These are phyloP conservation scores for Phytopythium helicoides DNA, from an alignment of 352 stramenopile genomes.

Conservation along the genomic window DNA sequence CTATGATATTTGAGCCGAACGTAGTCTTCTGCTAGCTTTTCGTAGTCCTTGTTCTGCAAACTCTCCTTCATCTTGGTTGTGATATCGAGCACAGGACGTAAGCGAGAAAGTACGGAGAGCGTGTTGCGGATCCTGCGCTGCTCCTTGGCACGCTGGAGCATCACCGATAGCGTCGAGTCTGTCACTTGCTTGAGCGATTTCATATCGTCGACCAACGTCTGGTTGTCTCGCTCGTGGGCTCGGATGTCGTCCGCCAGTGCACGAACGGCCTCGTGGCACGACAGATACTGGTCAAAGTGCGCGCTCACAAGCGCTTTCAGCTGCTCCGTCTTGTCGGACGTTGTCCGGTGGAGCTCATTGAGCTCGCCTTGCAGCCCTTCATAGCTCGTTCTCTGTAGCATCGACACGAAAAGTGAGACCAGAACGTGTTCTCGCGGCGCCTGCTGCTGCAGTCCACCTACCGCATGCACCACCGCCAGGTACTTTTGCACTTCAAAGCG, in stretches of 20 bases:
- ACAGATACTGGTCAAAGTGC: slow-evolving; percentile 85
- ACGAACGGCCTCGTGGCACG: slow-evolving; percentile 76
- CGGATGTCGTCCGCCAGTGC: slow-evolving; percentile 59
- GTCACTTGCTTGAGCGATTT: slow-evolving; percentile 54
- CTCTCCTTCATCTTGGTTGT: slow-evolving; percentile 75
- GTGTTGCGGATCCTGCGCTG: slow-evolving; percentile 77
- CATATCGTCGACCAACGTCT: slow-evolving; percentile 49
- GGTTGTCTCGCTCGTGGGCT: slow-evolving; percentile 56
- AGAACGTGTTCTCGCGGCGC: background rate
- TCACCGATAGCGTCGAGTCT: slow-evolving; percentile 68
- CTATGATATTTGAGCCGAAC: slow-evolving; percentile 64
- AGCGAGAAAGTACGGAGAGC: slow-evolving; percentile 58
- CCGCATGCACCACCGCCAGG: slow-evolving; percentile 61
- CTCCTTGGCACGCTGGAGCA: slow-evolving; percentile 73
- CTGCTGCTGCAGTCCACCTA: slow-evolving; percentile 15
- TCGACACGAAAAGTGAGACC: background rate
- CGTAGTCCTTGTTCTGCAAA: slow-evolving; percentile 60
- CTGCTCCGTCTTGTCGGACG: slow-evolving; percentile 81
- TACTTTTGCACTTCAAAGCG: slow-evolving; percentile 60
- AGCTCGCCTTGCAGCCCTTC: slow-evolving; percentile 58
- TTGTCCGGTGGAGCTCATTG: slow-evolving; percentile 65
- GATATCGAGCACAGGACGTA: slow-evolving; percentile 72
- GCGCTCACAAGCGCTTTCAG: slow-evolving; percentile 77
- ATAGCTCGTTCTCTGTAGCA: slow-evolving; percentile 53
- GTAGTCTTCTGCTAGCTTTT: slow-evolving; percentile 74